Base-by-base conservation (phyloP, 169 alveolate genomes). In the Neospora caninum region DNA sequence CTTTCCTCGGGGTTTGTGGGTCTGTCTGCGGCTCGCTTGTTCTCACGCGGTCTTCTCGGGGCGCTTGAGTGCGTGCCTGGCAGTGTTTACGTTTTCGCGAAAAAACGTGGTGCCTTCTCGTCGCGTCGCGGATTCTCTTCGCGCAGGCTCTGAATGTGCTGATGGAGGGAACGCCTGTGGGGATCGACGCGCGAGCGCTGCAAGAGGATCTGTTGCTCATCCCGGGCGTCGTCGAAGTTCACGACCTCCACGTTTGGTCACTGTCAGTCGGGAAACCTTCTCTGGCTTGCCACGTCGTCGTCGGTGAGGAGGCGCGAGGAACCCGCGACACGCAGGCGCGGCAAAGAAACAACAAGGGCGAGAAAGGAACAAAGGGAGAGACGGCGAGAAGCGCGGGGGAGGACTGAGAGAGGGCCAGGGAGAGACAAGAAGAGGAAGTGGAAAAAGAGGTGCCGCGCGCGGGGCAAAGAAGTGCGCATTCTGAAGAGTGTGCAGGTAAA, bases 231-330 rank as follows among this genome's bases (percentile, higher is more conserved):
- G 54, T 93, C 45, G 99, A 98, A 82, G 97, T 99, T 58, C 99
- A 99, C 95, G 99, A 98, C 94, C 97, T 99, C 80, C 99, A 99
- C 96, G 98, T 98, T n/a, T 99, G 99, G 99, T 97, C 99, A 42
- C 95, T 99, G 34, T 96, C 99, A 39, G 96, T 97, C 54, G 99
- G 99, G 31, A 97, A 97, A 91, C 98, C 98, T 31, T 97, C 99
- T 39, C 94, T 99, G 89, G 98, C 99, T 87, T 97, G 98, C 54
- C 99, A 99, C 95, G 96, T 99, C n/a, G 98, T 96, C 80, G 97
- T 98, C 84, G 96, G 96, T 45, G 97, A 96, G 54, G 96, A 97
- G 22, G 94, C 67, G 36, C 73, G 20, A 34, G 67, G 6, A 49
- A 49, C 58, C 22, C 58, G 58, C 4, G 49, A 73, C 18, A 13